Conservation (phyloP, 352 stramenopile species). For the Peronospora farinosa region DNA sequence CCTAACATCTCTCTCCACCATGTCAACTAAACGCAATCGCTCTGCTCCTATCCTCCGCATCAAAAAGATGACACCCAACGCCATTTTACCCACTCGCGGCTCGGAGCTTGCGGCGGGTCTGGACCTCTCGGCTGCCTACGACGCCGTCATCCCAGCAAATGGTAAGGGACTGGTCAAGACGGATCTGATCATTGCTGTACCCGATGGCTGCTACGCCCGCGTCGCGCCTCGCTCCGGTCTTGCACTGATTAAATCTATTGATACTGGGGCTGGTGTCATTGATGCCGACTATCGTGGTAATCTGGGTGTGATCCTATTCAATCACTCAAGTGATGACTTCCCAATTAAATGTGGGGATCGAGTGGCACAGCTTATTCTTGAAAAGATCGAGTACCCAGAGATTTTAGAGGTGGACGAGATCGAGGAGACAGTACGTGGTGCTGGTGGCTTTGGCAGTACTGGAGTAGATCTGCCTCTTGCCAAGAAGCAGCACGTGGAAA, state of each 20-base stretch:
- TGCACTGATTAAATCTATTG: constrained; percentile 97
- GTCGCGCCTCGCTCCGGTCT: constrained; percentile 92
- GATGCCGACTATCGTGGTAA: constrained; percentile 97
- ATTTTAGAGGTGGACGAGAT: constrained; percentile 92
- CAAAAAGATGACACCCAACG: constrained; percentile 79
- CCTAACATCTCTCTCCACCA: constrained; percentile 1
- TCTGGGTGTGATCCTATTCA: constrained; percentile 99
- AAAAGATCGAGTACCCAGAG: constrained; percentile 89
- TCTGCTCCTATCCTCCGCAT: constrained; percentile 50
- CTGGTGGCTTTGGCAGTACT: constrained; percentile 94
- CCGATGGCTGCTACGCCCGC: constrained; percentile 91
- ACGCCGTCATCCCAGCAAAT: constrained; percentile 84
- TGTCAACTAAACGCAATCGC: constrained; percentile 29
- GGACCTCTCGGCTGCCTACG: constrained; percentile 81
- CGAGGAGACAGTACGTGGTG: constrained; percentile 91
- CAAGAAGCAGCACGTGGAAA: constrained; percentile 40
- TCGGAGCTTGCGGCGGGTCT: constrained; percentile 75
- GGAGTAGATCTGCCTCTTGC: constrained; percentile 60
- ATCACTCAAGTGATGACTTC: constrained; percentile 93
- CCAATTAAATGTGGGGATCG: constrained; percentile 92
- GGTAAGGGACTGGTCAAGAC: constrained; percentile 95
- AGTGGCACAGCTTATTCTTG: constrained; percentile 97
- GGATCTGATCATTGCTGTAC: constrained; percentile 93
- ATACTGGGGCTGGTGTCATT: constrained; percentile 96
- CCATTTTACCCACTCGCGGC: constrained; percentile 73